Conservation (phyloP, 164 flowering plant species). For the Vitis rotundifolia region DNA sequence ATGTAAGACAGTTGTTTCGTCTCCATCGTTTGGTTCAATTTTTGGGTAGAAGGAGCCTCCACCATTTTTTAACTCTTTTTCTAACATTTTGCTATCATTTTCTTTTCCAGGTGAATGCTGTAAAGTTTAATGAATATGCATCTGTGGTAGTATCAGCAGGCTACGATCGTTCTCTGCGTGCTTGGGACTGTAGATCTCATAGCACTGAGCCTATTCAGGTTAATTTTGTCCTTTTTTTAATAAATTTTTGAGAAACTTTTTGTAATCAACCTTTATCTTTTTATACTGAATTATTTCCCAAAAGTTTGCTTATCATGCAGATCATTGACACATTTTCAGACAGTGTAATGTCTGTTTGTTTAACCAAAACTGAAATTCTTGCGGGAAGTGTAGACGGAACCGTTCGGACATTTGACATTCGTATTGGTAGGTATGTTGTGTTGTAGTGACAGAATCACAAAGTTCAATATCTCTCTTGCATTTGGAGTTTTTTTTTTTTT, state of each 20-base stretch:
- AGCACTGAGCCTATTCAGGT: conserved; percentile 98
- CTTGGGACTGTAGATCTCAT: conserved; percentile 98
- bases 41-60: too few species aligned
- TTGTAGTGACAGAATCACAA: not conserved
- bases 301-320: conserved; percentile 36
- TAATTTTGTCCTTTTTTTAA: conserved; percentile 1
- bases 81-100: not conserved
- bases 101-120: conserved; percentile 80
- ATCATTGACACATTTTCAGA: conserved; percentile 81
- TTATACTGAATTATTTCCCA: not conserved
- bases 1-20: not conserved
- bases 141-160: conserved; percentile 93
- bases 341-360: conserved; percentile 88
- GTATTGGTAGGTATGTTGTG: conserved; percentile 83
- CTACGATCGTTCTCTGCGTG: conserved; percentile 87
- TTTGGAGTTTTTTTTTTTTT: not conserved
- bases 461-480: not conserved
- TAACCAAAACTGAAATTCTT: conserved; percentile 86
- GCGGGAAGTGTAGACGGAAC: conserved; percentile 99
- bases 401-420: conserved; percentile 91
- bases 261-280: not conserved
- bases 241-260: not conserved
- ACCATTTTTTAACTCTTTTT: not conserved
- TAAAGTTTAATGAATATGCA: conserved; percentile 84
- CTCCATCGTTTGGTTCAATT: not conserved